These are phyloP conservation scores for Scheffersomyces titani DNA, from an alignment of 1,139 yeast species.

Conservation along the genomic window DNA sequence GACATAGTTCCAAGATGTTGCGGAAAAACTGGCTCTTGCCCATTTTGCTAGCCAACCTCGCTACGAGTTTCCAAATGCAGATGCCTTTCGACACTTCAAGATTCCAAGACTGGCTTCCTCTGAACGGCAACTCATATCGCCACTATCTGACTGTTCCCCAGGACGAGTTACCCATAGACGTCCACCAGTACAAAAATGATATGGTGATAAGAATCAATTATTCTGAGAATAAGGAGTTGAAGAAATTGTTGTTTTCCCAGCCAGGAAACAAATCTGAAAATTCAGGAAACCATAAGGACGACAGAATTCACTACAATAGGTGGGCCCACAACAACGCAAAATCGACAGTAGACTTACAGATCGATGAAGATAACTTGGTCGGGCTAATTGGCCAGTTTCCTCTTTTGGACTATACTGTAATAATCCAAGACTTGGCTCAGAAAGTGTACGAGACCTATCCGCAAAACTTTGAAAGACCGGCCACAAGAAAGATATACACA, in stretches of 20 bases:
- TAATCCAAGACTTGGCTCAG: conserved; percentile 61
- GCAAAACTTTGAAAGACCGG: conserved; percentile 11
- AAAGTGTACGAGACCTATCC: conserved; percentile 59
- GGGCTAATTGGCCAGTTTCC: conserved; percentile 21
- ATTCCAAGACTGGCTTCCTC: neutral
- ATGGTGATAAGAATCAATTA: conserved; percentile 50
- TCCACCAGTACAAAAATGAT: conserved; percentile 49
- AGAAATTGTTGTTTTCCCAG: conserved; percentile 16
- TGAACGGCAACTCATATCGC: conserved; percentile 1
- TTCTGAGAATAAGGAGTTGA: conserved; percentile 17
- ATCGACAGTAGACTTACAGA: conserved; percentile 37
- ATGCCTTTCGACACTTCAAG: conserved; percentile 1
- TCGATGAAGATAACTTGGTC: conserved; percentile 22
- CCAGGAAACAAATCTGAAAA: neutral
- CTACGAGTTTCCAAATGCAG: conserved; percentile 10
- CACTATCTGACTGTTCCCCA: conserved; percentile 25
- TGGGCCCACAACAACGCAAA: conserved; percentile 35
- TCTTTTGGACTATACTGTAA: conserved; percentile 26
- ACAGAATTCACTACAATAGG: conserved; percentile 18
- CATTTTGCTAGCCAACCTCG: neutral
- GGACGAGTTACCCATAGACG: conserved; percentile 45
- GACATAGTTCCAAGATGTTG: neutral
- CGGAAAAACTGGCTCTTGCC: neutral
- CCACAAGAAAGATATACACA: conserved; percentile 8
- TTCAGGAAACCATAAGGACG: neutral